phyloP scores from a whole-genome alignment of 2,329 filamentous ascomycete genomes.

The Amesomyces nigricolor region DNA sequence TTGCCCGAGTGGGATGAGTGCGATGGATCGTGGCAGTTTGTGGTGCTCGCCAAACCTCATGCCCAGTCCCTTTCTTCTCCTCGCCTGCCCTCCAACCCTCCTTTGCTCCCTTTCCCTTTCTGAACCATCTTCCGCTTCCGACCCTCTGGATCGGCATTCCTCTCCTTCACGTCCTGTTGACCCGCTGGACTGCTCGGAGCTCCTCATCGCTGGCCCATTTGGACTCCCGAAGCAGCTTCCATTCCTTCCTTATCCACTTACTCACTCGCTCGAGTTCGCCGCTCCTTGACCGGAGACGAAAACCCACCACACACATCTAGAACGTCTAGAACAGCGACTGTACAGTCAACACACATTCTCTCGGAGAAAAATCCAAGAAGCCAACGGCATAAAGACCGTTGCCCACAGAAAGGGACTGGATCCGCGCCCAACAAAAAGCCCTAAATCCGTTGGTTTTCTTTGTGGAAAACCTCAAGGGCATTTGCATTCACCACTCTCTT shows the following conservation, averaged over 20 bases:
- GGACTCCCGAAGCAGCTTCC: conserved; percentile 21
- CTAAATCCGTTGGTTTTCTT: background rate
- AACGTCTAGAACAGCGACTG: conserved; percentile 6
- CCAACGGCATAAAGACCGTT: conserved; percentile 1
- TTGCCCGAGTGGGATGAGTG: background rate
- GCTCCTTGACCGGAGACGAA: conserved; percentile 9
- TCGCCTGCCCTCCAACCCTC: conserved; percentile 12
- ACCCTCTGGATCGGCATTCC: conserved; percentile 19
- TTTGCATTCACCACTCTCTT: conserved; percentile 11
- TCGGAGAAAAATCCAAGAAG: conserved; percentile 2
- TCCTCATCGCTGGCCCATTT: conserved; percentile 23
- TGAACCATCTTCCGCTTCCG: conserved; percentile 13
- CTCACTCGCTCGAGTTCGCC: background rate
- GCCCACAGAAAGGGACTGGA: conserved; percentile 13
- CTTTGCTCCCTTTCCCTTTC: conserved; percentile 16
- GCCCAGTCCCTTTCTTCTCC: conserved; percentile 21
- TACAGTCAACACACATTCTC: conserved; percentile 12
- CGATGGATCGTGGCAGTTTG: background rate
- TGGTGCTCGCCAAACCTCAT: conserved; percentile 3
- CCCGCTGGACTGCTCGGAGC: conserved; percentile 21
- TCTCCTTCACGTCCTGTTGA: conserved; percentile 20
- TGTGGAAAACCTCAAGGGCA: conserved; percentile 1
- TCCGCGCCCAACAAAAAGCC: conserved; percentile 9
- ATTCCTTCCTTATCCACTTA: conserved; percentile 17
- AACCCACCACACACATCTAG: conserved; percentile 1